Base-by-base conservation (phyloP, 768 basidiomycete species). In the Trametes cubensis region DNA sequence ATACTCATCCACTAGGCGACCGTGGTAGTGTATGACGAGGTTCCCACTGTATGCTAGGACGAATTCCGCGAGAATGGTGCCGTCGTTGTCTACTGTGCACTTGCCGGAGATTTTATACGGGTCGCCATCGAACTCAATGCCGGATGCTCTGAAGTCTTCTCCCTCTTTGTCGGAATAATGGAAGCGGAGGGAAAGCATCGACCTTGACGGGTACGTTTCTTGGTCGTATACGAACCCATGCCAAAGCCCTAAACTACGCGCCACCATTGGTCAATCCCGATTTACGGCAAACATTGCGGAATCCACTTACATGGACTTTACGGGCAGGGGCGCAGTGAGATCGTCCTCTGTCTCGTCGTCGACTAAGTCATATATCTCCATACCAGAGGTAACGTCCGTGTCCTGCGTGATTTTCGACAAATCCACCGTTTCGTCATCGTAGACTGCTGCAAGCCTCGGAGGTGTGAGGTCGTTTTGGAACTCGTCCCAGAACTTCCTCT, bases 1-100 rank as follows among this genome's bases (percentile, higher is more conserved):
- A 45, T 28, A 47, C 18, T 58, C 51, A 26, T 63, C 62, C 2
- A 39, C 28, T 11, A 51, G 61, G 23, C 61, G 55, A 41, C 25
- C 60, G n/a, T 3, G 6, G 13, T 41, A 55, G 23, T 49, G 42
- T 23, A 55, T 15, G 18, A 15, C 30, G n/a, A 20, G 14, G 53
- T 55, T 39, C 0, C 60, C 60, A 11, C 23, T 10, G 38, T 55
- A 61, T 18, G 3, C 26, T 47, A 55, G 47, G 25, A 23, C 14
- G 53, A 46, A 55, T 2, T 39, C 6, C 2, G 40, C 17, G 5
- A 7, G 10, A 38, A 39, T 15, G 1, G 17, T 14, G 46, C 53
- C 54, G 21, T 50, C 53, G 4, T 41, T 26, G 10, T 28, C 46
- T n/a, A 47, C 21, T 4, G 20, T 25, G 46, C 45, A 55, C 47